phyloP scores from a whole-genome alignment of 1,284 basidiomycete species.

The Cutaneotrichosporon cyanovorans region DNA sequence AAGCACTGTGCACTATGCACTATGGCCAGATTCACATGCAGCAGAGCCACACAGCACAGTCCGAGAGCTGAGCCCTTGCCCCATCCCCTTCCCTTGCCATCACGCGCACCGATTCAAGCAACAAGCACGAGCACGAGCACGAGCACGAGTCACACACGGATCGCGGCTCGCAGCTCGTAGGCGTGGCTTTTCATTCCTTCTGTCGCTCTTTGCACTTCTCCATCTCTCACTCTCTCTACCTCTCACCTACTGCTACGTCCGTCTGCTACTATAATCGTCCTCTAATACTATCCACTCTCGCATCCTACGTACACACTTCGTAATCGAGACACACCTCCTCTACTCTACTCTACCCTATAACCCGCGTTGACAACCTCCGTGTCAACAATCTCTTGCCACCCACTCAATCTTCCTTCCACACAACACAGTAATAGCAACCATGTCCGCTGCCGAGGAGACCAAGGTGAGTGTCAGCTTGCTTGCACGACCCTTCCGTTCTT shows the following conservation, averaged over 20 bases:
- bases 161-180: too few relatives aligned
- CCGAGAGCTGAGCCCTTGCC: too few relatives aligned
- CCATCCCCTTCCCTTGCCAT: not conserved
- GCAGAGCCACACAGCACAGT: too few relatives aligned
- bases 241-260: slow-evolving; percentile 1
- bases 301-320: too few relatives aligned
- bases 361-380: not conserved
- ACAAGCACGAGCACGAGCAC: too few relatives aligned
- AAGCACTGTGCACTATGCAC: too few relatives aligned
- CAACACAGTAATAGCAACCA: slow-evolving; percentile 4
- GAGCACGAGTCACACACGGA: too few relatives aligned
- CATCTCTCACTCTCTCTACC: slow-evolving; percentile 3
- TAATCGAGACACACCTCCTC: too few relatives aligned
- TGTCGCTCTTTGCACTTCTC: slow-evolving; percentile 1
- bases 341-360: not conserved
- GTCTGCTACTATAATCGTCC: not conserved
- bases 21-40: too few relatives aligned
- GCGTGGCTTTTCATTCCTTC: not conserved
- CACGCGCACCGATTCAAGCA: too few relatives aligned
- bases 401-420: not conserved
- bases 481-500: too few relatives aligned
- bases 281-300: not conserved
- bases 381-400: not conserved
- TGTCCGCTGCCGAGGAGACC: slow-evolving; percentile 20
- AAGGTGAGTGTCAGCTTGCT: too few relatives aligned